Base-by-base conservation (phyloP, 2,329 filamentous ascomycete species). In the Metarhizium rileyi region DNA sequence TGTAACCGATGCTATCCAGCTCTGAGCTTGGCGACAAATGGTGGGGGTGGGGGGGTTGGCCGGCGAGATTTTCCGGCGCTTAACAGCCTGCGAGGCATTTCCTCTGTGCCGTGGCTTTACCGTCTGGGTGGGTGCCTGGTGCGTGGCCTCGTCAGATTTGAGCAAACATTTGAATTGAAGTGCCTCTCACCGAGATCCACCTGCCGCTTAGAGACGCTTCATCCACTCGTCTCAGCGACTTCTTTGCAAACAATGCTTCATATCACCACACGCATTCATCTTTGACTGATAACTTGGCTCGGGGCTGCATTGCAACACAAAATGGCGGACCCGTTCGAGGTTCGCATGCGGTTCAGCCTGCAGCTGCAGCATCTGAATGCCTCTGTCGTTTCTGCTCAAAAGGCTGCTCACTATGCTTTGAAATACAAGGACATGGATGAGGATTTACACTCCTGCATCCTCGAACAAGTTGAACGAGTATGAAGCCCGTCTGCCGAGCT, bases 381-480 rank as follows among this genome's bases (percentile, higher is more conserved):
- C 12, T 91, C 87, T 5, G 85, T 93, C 50, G 86, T 85, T 14
- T 91, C 90, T 14, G 86, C 90, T 2, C 87, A 91, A 61, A 96
- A 96, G 71, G 88, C 90, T 3, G 91, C 93, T 26, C 85, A 90
- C 65, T 98, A 94, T 82, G 93, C 93, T 14, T 77, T 98, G 54
- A 95, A 90, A 68, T 87, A 95, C 70, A 83, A 83, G 56, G 90
- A 97, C 61, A 88, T 95, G 82, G 89, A 94, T 64, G 94, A 98
- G 71, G 93, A 98, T 68, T 73, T 98, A 59, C 93, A 98, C 67
- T 95, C 87, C 20, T 98, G 94, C 69, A 97, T 98, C 60, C 70
- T 98, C 41, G 93, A 98, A 70, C 91, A 97, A 67, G 77, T 98
- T 27, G 91, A 97, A 67, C 79, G 82, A 61, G 87, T 89, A 57